Evolutionary conservation across 495 filamentous ascomycete species (phyloP).

Genomic region (Durotheca rogersii): DNA sequence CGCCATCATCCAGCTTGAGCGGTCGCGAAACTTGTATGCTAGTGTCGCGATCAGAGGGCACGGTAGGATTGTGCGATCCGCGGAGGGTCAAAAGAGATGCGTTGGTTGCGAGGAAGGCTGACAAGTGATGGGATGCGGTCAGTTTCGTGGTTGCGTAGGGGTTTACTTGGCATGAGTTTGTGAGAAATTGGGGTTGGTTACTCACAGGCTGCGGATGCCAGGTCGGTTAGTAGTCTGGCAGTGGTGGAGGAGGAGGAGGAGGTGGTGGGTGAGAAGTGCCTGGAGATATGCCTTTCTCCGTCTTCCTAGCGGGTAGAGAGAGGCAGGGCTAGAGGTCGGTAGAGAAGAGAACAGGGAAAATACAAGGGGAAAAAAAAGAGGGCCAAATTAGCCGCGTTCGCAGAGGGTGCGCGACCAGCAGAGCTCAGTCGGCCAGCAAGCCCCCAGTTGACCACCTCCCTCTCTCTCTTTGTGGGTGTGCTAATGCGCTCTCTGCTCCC

Average conservation of each 20-base stretch:
- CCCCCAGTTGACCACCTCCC: conserved; percentile 6
- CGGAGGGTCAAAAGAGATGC: conserved; percentile 2
- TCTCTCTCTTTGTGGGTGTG: not conserved
- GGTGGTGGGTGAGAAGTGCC: too few relatives aligned
- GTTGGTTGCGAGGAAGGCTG: conserved; percentile 15
- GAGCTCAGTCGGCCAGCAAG: not conserved
- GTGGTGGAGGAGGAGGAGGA: too few relatives aligned
- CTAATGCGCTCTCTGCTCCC: too few relatives aligned
- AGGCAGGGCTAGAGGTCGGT: not conserved
- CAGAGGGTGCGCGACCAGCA: conserved; percentile 15
- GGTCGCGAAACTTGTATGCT: conserved; percentile 25
- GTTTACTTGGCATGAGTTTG: conserved; percentile 19
- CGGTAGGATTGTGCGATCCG: conserved; percentile 14
- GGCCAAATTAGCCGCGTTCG: conserved; percentile 7
- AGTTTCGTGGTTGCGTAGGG: conserved; percentile 19
- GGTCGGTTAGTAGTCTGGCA: too few relatives aligned
- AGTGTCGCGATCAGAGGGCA: conserved; percentile 27
- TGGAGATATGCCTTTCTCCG: too few relatives aligned
- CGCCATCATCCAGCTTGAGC: conserved; percentile 53
- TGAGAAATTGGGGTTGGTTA: conserved; percentile 15
- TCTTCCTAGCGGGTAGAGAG: too few relatives aligned
- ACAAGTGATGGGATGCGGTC: conserved; percentile 22
- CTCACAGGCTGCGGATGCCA: conserved; percentile 7
- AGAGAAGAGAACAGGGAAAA: too few relatives aligned
- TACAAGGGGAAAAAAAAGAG: conserved; percentile 1